phyloP scores from a whole-genome alignment of 116 monocot species.

The Dioscorea cayenensis region DNA sequence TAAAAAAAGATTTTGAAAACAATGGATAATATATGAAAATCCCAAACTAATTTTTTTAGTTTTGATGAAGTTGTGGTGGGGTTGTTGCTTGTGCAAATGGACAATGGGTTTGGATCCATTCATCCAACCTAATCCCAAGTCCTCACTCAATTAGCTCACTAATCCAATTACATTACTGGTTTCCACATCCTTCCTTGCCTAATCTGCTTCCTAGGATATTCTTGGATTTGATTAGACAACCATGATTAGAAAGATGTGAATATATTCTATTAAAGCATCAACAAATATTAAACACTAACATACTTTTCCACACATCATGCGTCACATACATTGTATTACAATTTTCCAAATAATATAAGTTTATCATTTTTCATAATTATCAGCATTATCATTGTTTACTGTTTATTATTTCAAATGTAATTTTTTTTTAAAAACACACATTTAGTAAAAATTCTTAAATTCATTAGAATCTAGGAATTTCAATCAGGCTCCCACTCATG shows the following conservation, averaged over 20 bases:
- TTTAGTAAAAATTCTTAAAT: no score
- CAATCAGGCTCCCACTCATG: no score
- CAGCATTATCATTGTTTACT: no score
- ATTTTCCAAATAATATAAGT: no score
- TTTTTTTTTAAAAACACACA: no score
- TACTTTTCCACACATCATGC: no score
- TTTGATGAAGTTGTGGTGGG: background rate
- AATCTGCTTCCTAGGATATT: background rate
- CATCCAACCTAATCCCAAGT: background rate
- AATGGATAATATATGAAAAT: background rate
- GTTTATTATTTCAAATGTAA: no score
- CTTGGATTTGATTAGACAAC: background rate
- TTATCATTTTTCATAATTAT: no score
- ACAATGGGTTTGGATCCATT: background rate
- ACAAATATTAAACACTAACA: no score
- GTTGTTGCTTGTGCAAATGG: background rate
- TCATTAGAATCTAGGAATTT: no score
- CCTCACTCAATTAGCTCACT: constrained; percentile 2
- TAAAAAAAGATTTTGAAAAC: background rate
- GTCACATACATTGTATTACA: no score
- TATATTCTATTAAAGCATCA: no score
- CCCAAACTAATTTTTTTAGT: background rate
- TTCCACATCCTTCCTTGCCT: background rate
- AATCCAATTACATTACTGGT: background rate
- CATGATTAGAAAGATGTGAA: background rate